Evolutionary conservation across 1,284 basidiomycete species (phyloP).

Genomic region (Cutaneotrichosporon mucoides): DNA sequence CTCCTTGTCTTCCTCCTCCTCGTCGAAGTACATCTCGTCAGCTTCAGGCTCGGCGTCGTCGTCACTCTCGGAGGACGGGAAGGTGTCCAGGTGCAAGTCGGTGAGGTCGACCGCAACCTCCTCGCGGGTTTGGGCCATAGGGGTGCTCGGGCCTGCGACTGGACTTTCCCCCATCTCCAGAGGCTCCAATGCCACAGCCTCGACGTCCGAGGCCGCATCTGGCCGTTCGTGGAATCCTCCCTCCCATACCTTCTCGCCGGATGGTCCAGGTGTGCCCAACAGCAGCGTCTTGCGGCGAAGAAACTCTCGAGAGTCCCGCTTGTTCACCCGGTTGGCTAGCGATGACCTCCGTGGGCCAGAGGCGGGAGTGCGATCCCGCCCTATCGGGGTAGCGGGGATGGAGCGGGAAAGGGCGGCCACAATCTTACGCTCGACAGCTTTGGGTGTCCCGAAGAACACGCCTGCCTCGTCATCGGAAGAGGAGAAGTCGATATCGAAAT

Average conservation of each 20-base stretch:
- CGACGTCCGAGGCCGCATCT: neutral
- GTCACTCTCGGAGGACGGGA: neutral
- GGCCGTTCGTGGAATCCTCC: constrained; percentile 19
- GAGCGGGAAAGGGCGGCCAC: constrained; percentile 25
- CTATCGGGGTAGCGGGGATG: constrained; percentile 6
- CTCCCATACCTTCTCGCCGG: constrained; percentile 19
- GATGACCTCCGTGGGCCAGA: constrained; percentile 4
- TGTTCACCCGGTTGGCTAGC: constrained; percentile 15
- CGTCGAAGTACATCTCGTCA: neutral
- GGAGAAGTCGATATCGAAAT: constrained; percentile 9
- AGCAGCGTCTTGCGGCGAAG: constrained; percentile 33
- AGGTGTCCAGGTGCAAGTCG: constrained; percentile 12
- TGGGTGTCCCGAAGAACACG: constrained; percentile 37
- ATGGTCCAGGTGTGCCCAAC: neutral
- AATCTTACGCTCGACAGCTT: constrained; percentile 23
- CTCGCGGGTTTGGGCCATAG: neutral
- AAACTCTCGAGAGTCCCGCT: constrained; percentile 36
- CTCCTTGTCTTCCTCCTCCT: constrained; percentile 40
- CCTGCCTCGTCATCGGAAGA: constrained; percentile 30
- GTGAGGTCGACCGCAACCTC: constrained; percentile 21
- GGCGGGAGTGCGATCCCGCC: neutral
- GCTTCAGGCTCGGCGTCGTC: no score
- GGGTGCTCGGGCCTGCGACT: no score
- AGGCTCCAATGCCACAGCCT: no score
- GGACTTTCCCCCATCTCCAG: no score